Evolutionary conservation across 176 grass and related monocot genomes (phyloP), one percentile per base, ranked within the genome.

Genomic region (Paspalum notatum): DNA sequence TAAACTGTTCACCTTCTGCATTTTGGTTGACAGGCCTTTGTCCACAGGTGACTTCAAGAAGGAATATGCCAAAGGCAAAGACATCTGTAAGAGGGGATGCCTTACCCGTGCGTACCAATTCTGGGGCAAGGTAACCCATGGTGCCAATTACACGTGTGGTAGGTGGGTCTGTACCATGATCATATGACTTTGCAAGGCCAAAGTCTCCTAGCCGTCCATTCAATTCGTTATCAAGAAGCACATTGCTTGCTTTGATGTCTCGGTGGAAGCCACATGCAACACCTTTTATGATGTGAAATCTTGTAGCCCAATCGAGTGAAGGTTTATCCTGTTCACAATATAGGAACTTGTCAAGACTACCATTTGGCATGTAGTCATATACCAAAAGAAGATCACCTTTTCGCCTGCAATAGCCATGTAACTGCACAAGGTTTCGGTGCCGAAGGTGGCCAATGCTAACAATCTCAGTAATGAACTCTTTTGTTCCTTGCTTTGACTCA

Each of bases 171-270:
- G 53, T n/a, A 20, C 53, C 53, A 55, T 21, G 53, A 8, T 55
- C n/a, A 55, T 55, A 55, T 55, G 53, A 55, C 18, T 57, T 57
- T 22, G 20, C 54, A 57, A 57, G 54, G 54, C 54, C 54, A 57
- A 57, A 57, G 54, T 57, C 54, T 57, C 54, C 54, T 22, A 57
- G 54, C 20, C 20, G 20, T 22, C 54, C 54, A 57, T 57, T 57
- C 20, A 57, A 57, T 57, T 57, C 2, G 3, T 20, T 57, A 22
- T 57, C 54, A 57, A 57, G 54, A 57, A 57, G 54, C 54, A 57
- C 54, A 57, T 57, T 57, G 54, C 54, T 57, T 57, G 54, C 54
- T 57, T 57, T 57, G n/a, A n/a, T n/a, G n/a, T n/a, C n/a, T n/a
- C n/a, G n/a, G n/a, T n/a, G n/a, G n/a, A n/a, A n/a, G n/a, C n/a